Evolutionary conservation across 768 basidiomycete genomes (phyloP), one percentile per base, ranked within the genome.

Genomic region (Pleurotus citrinopileatus): DNA sequence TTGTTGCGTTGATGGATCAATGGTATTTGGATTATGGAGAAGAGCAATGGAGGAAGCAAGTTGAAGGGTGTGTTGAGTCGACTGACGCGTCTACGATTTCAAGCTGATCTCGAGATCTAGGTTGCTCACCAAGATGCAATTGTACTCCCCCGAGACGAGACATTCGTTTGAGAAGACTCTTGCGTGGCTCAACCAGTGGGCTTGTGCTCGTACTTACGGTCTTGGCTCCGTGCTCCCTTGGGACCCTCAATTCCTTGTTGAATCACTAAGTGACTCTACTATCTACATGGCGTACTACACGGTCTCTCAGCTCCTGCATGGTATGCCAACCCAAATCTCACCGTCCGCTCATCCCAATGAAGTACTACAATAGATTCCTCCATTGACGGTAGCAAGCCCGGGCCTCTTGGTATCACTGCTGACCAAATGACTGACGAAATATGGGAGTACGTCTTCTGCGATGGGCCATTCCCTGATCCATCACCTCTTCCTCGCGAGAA

Each of bases 21-120:
- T 99, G 96, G 95, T 99, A 98, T 70, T 72, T 98, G 69, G 94
- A 98, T 70, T 99, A 98, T 62, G 97, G 96, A 61, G 94, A 98
- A 74, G 69, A 82, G 1, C 66, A 68, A n/a, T 99, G 97, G 97
- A 90, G 87, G 68, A 81, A 79, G 13, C 81, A 91, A 63, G 84
- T 92, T 4, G 89, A 94, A 68, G 85, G 78, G 93, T 92, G 64
- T 50, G 84, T 78, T 1, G 8, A n/a, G n/a, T n/a, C n/a, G n/a
- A n/a, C n/a, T n/a, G n/a, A n/a, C n/a, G n/a, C 26, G 32, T 48
- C 29, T 17, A 36, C 9, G n/a, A 40, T 34, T 36, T 53, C 38
- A 17, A 40, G 7, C n/a, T 40, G 38, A 40, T n/a, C 38, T 40
- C 17, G n/a, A 8, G 6, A 40, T 5, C 1, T 59, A 97, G 94